Percentiles rank a stretch among this genome's conserved stretches.
Evolutionary conservation across 257 asterid genomes (phyloP).

Genomic region (Gardenia jasminoides): DNA sequence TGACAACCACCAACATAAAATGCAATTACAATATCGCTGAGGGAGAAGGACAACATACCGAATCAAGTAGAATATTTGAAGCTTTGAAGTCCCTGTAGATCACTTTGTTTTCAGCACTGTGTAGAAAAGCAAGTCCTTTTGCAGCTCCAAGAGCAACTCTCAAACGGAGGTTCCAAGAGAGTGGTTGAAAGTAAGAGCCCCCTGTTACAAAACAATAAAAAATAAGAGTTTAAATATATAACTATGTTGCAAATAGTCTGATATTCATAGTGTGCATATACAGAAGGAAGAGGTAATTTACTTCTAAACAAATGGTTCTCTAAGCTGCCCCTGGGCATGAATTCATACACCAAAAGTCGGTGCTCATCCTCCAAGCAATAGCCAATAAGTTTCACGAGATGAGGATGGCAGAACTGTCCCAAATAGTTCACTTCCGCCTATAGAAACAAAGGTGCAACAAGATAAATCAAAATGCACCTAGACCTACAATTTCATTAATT

Average conservation of each 20-base stretch:
- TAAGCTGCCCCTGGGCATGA: constrained; percentile 39
- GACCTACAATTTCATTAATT: background rate
- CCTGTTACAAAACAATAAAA: constrained; percentile 38
- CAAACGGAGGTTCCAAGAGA: constrained; percentile 84
- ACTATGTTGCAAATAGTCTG: background rate
- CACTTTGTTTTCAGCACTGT: constrained; percentile 73
- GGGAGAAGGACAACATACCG: constrained; percentile 38
- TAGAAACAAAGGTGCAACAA: constrained; percentile 4
- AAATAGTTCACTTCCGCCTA: constrained; percentile 43
- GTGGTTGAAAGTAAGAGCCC: constrained; percentile 92
- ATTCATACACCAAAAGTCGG: constrained; percentile 32
- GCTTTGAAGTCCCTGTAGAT: constrained; percentile 86
- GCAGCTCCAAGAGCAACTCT: constrained; percentile 91
- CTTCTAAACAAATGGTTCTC: constrained; percentile 45
- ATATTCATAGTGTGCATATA: background rate
- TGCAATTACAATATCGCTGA: background rate
- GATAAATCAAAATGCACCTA: background rate
- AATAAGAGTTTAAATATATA: background rate
- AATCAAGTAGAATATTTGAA: constrained; percentile 79
- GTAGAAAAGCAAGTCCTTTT: constrained; percentile 89
- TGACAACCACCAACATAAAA: background rate
- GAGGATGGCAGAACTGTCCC: constrained; percentile 36
- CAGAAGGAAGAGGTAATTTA: constrained; percentile 34
- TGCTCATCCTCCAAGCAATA: constrained; percentile 44
- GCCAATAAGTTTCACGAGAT: constrained; percentile 35